Conservation (phyloP, 1,284 basidiomycete genomes). For the Vanrija humicola region DNA sequence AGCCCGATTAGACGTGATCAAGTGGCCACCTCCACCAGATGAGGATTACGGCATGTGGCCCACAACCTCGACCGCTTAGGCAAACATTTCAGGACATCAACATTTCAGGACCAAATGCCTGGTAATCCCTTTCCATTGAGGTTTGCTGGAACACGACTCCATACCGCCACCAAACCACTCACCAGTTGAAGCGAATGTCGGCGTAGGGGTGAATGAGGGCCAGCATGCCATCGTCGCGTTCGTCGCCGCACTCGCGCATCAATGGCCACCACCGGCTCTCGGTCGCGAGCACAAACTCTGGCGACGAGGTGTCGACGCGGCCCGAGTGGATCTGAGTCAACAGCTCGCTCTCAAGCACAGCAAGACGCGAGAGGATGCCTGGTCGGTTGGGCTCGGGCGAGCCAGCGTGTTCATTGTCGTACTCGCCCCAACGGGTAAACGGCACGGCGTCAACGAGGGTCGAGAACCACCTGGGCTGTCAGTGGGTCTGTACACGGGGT, state of each 20-base stretch:
- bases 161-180: not conserved
- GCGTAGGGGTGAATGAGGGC: slow-evolving; percentile 19
- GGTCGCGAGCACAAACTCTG: slow-evolving; percentile 20
- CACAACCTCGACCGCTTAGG: too few species aligned
- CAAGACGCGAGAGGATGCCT: slow-evolving; percentile 18
- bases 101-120: too few species aligned
- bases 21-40: too few species aligned
- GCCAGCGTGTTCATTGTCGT: slow-evolving; percentile 19
- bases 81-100: too few species aligned
- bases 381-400: slow-evolving; percentile 15
- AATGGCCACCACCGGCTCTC: slow-evolving; percentile 20
- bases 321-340: slow-evolving; percentile 22
- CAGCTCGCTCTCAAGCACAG: slow-evolving; percentile 19
- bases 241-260: slow-evolving; percentile 16
- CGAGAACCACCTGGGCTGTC: slow-evolving; percentile 13
- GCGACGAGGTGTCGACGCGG: slow-evolving; percentile 20
- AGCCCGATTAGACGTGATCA: too few species aligned
- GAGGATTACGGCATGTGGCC: too few species aligned
- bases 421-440: slow-evolving; percentile 16
- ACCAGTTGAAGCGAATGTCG: slow-evolving; percentile 28
- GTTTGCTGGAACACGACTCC: too few species aligned
- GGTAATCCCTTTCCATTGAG: too few species aligned
- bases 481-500: not conserved
- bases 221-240: slow-evolving; percentile 8
- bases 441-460: slow-evolving; percentile 17